These are phyloP conservation scores for Schizopora paradoxa DNA, from an alignment of 1,284 basidiomycete genomes.

Conservation along the genomic window DNA sequence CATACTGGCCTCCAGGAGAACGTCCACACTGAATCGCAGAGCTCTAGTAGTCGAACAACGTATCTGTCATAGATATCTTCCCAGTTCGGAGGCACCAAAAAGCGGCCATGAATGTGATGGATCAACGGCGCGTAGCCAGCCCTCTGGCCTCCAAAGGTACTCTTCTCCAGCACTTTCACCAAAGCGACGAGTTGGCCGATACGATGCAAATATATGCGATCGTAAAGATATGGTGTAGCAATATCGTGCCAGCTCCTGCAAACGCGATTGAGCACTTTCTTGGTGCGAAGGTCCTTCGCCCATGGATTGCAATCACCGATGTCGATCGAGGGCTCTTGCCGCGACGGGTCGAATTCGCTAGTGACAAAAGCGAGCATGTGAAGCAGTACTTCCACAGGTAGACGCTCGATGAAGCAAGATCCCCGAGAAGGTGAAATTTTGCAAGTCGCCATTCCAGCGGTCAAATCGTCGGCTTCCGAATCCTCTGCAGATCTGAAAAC, in stretches of 20 bases:
- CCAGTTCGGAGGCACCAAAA: slow-evolving; percentile 8
- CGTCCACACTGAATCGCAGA: no score
- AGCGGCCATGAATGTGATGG: slow-evolving; percentile 1
- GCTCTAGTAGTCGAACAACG: not conserved
- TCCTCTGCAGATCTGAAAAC: no score
- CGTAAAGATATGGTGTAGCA: slow-evolving; percentile 4
- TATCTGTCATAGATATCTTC: slow-evolving; percentile 2
- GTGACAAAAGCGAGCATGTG: no score
- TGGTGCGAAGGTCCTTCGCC: slow-evolving; percentile 4
- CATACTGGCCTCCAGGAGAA: no score
- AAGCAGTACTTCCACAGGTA: slow-evolving; percentile 9
- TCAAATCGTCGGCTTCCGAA: no score
- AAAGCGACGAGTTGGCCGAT: slow-evolving; percentile 7
- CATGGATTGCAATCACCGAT: slow-evolving; percentile 2
- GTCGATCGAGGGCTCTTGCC: slow-evolving; percentile 1
- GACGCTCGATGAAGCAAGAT: no score
- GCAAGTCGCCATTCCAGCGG: no score
- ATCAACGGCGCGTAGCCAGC: slow-evolving; percentile 1
- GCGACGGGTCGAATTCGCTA: slow-evolving; percentile 5
- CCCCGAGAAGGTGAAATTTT: no score
- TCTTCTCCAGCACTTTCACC: slow-evolving; percentile 4
- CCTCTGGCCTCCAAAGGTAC: no score
- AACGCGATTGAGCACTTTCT: slow-evolving; percentile 5
- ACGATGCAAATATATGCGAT: slow-evolving; percentile 7
- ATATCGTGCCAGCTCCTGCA: slow-evolving; percentile 5